A percentile compares a stretch with the other conserved stretches of the same genome.
phyloP scores from a whole-genome alignment of 1,284 basidiomycete genomes.

The Stygiomarasmius scandens region DNA sequence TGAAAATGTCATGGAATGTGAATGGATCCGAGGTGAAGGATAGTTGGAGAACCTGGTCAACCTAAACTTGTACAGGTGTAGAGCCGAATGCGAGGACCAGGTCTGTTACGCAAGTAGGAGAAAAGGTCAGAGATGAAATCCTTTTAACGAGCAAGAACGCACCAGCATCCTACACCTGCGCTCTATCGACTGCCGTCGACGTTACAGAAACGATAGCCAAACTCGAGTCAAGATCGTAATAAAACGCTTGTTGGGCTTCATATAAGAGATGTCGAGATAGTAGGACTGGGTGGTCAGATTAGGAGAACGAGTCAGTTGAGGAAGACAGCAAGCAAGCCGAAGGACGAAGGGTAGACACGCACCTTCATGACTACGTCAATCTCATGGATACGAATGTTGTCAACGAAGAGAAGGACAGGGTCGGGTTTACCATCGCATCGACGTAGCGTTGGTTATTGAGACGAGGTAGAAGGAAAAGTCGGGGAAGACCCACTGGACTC shows the following conservation, averaged over 20 bases:
- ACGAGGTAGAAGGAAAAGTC: too few species aligned
- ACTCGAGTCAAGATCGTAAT: constrained; percentile 54
- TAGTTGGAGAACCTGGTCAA: constrained; percentile 64
- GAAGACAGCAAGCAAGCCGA: neutral
- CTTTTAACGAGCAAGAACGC: too few species aligned
- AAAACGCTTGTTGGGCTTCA: constrained; percentile 78
- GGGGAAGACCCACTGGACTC: too few species aligned
- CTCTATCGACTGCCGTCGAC: constrained; percentile 60
- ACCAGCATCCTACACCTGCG: constrained; percentile 56
- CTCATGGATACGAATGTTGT: too few species aligned
- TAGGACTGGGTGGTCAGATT: constrained; percentile 62
- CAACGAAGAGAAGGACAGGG: too few species aligned
- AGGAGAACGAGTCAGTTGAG: neutral
- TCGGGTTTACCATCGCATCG: too few species aligned
- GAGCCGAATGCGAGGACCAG: constrained; percentile 58
- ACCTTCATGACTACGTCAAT: constrained; percentile 67
- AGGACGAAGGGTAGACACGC: neutral
- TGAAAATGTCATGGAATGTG: too few species aligned
- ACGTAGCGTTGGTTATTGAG: too few species aligned
- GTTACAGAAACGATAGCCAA: constrained; percentile 65
- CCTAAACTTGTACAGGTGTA: constrained; percentile 66
- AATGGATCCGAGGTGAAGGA: too few species aligned
- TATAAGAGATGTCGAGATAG: constrained; percentile 72
- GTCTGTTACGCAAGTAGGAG: constrained; percentile 26
- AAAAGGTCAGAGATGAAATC: too few species aligned